Evolutionary conservation across 495 filamentous ascomycete genomes (phyloP), one percentile per base, ranked within the genome.

Genomic region (Glonium stellatum): DNA sequence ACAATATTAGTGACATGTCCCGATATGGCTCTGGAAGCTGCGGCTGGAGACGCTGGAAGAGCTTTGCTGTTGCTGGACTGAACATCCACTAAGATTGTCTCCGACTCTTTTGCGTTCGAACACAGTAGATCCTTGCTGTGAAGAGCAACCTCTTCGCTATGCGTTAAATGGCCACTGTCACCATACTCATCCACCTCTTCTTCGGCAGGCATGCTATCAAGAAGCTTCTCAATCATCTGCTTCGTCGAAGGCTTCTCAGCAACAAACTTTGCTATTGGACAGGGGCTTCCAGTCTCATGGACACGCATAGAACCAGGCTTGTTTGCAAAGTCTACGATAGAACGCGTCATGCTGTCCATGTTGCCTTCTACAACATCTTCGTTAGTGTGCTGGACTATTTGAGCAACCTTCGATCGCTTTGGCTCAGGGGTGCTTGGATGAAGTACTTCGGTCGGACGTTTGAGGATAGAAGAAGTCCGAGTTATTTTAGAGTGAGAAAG

Each of bases 21-120:
- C n/a, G 65, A 64, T n/a, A 67, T 61, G 12, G 65, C 65, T 35
- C 11, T 61, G 10, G 65, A 67, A 10, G 54, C 65, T n/a, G 60
- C 60, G 42, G 57, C 37, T 44, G 65, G 65, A 6, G 60, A 59
- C 13, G 61, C 60, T 22, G 65, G 65, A 5, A 51, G 18, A 8
- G 61, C 57, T 37, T 67, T 67, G 61, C 54, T 67, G 46, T 67
- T 67, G 58, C 65, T 67, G 0, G 60, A 67, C 10, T 64, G 53
- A 42, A 61, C 21, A 18, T 37, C n/a, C 9, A 10, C 27, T 37
- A 31, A 4, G 34, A 2, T 37, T 13, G n/a, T 15, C 5, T 42
- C 25, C 9, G 3, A 15, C 8, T 15, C 19, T 51, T 8, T 44
- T 18, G 3, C 2, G 10, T 11, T 11, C 10, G 39, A 11, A 18